phyloP scores from a whole-genome alignment of 116 monocot genomes.

The Cymodocea nodosa region DNA sequence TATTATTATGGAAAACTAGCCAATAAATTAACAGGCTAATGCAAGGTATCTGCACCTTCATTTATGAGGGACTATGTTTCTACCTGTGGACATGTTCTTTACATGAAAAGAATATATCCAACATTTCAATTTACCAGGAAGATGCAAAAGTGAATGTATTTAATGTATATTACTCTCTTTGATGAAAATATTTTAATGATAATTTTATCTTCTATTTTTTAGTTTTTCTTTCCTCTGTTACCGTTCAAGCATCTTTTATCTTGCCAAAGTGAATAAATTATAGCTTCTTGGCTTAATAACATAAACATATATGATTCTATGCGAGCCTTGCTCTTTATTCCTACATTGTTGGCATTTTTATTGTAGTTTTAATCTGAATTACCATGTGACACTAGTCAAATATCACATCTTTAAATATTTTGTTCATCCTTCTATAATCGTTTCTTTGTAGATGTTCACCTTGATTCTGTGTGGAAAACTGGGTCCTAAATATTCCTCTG shows the following conservation, averaged over 20 bases:
- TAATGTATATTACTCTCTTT: no score
- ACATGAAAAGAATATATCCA: no score
- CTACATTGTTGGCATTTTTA: not conserved
- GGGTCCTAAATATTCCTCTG: slow-evolving; percentile 71
- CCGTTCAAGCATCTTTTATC: not conserved
- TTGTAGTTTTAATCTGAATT: slow-evolving; percentile 1
- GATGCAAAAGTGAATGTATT: no score
- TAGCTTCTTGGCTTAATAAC: not conserved
- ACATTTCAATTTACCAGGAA: no score
- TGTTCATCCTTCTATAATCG: not conserved
- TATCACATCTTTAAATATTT: not conserved
- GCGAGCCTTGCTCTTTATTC: not conserved
- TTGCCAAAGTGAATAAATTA: not conserved
- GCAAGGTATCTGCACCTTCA: no score
- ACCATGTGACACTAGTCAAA: not conserved
- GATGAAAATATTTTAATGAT: not conserved
- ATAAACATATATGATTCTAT: not conserved
- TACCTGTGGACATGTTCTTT: no score
- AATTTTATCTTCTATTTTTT: not conserved
- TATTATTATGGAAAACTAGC: no score
- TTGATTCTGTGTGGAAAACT: slow-evolving; percentile 72
- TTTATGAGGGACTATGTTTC: no score
- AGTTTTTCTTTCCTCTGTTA: not conserved
- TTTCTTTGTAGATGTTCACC: slow-evolving; percentile 61
- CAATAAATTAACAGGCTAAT: no score